Base-by-base conservation (phyloP, 768 basidiomycete species). In the Pluteus cervinus region DNA sequence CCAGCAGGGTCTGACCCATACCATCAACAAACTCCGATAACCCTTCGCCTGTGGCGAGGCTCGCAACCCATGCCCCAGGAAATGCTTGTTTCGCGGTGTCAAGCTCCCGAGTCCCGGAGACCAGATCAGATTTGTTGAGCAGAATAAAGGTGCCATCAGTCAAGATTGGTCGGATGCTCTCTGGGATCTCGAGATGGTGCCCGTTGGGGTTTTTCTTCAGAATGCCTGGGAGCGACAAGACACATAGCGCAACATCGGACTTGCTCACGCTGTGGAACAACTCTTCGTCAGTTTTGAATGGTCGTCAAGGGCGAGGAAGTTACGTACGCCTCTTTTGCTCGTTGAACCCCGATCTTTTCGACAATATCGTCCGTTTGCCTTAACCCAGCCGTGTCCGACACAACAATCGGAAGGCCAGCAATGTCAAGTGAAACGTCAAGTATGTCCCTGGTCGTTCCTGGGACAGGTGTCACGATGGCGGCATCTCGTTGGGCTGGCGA, bases 381-480 rank as follows among this genome's bases (percentile, higher is more conserved):
- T 9, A 94, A 59, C 1, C 91, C 92, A 2, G 91, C 92, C 0
- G 92, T 94, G 53, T 96, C 92, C 1, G 81, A 73, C 9, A 91
- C 68, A 17, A 84, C 67, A 4, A 93, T 73, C 0, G 89, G 90
- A 22, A 90, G 61, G 0, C 91, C 91, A 7, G 79, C 86, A n/a
- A 93, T 81, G 54, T 96, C 88, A 1, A 96, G 70, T 0, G 87
- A 81, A 12, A 92, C 65, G 47, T 87, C 84, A 2, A 96, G 68
- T 7, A 93, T 73, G 50, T 94, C 92, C 17, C 92, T 71, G 4
- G 91, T 96, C 2, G 91, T 96, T 0, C 91, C 91, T 0, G 91
- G 85, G 14, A 89, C 68, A 3, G 82, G 70, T 0, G 91, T 91
- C 10, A 92, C 88, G 38, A 96, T 93, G 0, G 92, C 87, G 1